Evolutionary conservation across 495 filamentous ascomycete genomes (phyloP).

Genomic region (Hypoxylon lienhwacheense): DNA sequence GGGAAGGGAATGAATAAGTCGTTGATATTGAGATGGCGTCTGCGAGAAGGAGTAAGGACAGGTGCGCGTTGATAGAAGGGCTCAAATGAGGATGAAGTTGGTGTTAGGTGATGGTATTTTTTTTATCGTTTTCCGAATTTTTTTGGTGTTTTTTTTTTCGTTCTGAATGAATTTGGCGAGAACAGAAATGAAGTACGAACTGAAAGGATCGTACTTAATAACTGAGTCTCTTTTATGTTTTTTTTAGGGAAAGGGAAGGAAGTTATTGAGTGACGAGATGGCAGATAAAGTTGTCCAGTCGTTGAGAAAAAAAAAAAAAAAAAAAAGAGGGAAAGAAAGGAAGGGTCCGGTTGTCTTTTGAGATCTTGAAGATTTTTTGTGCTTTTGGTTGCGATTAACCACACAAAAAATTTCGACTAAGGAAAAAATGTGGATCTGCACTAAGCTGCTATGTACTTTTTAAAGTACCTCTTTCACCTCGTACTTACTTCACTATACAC

Average conservation of each 20-base stretch:
- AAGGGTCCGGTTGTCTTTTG: slow-evolving; percentile 30
- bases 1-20: slow-evolving; percentile 14
- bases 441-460: slow-evolving; percentile 10
- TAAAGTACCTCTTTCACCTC: no score
- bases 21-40: slow-evolving; percentile 6
- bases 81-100: slow-evolving; percentile 21
- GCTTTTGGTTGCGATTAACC: slow-evolving; percentile 40
- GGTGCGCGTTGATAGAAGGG: slow-evolving; percentile 13
- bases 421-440: slow-evolving; percentile 16
- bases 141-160: slow-evolving; percentile 55
- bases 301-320: slow-evolving; percentile 31
- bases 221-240: slow-evolving; percentile 40
- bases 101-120: slow-evolving; percentile 33
- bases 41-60: slow-evolving; percentile 15
- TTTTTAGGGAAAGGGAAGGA: slow-evolving; percentile 10
- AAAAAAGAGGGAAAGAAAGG: slow-evolving; percentile 25
- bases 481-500: no score
- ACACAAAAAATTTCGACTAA: slow-evolving; percentile 35
- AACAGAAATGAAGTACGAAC: slow-evolving; percentile 42
- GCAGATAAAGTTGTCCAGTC: slow-evolving; percentile 43
- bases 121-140: slow-evolving; percentile 54
- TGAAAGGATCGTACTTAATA: slow-evolving; percentile 36
- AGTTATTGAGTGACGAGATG: slow-evolving; percentile 37
- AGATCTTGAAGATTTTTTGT: slow-evolving; percentile 42
- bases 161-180: slow-evolving; percentile 50